These are phyloP conservation scores for Globisporangium paddicum DNA, from an alignment of 352 stramenopile genomes.

Conservation along the genomic window DNA sequence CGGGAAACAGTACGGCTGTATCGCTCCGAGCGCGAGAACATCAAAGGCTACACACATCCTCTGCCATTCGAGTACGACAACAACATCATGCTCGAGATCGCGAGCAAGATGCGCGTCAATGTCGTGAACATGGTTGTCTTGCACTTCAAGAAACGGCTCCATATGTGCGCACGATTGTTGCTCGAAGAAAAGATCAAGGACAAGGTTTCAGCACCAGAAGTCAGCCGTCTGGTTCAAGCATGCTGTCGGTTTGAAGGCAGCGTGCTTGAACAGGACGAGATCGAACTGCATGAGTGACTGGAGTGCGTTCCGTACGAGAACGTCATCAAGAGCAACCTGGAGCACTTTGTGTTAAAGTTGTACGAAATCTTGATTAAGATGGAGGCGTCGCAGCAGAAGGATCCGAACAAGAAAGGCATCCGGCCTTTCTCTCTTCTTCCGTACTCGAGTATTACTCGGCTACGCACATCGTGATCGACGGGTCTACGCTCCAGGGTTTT, in stretches of 20 bases:
- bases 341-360: slow-evolving; percentile 7
- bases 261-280: background rate
- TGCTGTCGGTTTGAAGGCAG: slow-evolving; percentile 2
- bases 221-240: background rate
- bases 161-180: background rate
- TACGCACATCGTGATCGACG: slow-evolving; percentile 9
- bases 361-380: background rate
- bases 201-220: background rate
- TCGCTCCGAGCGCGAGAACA: background rate
- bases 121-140: slow-evolving; percentile 5
- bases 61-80: background rate
- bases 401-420: slow-evolving; percentile 3
- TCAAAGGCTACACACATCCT: background rate
- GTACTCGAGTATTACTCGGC: slow-evolving; percentile 1
- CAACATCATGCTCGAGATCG: background rate
- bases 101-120: slow-evolving; percentile 6
- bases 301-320: slow-evolving; percentile 2
- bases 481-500: slow-evolving; percentile 2
- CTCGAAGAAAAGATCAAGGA: background rate
- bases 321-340: slow-evolving; percentile 7
- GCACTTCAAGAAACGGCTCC: slow-evolving; percentile 8
- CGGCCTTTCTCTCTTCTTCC: slow-evolving; percentile 1
- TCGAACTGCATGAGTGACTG: background rate
- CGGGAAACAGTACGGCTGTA: slow-evolving; percentile 7
- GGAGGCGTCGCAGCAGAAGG: background rate